These are phyloP conservation scores for Capronia epimyces DNA, from an alignment of 2,329 filamentous ascomycete genomes.

Conservation along the genomic window DNA sequence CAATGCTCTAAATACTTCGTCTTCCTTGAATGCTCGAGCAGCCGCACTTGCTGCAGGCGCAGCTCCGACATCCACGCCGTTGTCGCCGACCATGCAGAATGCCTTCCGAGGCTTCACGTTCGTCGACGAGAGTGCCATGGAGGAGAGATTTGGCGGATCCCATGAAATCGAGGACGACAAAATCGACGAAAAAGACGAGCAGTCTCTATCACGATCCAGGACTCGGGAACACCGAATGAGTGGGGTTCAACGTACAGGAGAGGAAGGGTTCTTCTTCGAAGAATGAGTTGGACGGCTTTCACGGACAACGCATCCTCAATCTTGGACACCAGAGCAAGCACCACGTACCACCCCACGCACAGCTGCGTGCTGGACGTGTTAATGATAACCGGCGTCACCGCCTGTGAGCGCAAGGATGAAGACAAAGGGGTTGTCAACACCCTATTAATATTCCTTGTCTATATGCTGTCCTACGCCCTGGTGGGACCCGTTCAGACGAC, in stretches of 20 bases:
- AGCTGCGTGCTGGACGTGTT: slow-evolving; percentile 6
- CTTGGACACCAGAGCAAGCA: neutral
- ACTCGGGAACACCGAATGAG: slow-evolving; percentile 39
- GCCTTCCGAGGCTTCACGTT: slow-evolving; percentile 99
- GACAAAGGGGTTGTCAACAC: neutral
- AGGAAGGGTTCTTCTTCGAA: slow-evolving; percentile 27
- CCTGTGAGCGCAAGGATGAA: neutral
- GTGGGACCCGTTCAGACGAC: neutral
- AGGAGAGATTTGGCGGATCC: slow-evolving; percentile 65
- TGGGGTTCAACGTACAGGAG: slow-evolving; percentile 38
- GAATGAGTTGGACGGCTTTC: slow-evolving; percentile 8
- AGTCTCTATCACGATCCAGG: slow-evolving; percentile 19
- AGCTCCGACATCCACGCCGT: slow-evolving; percentile 80
- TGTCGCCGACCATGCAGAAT: slow-evolving; percentile 92
- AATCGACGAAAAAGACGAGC: slow-evolving; percentile 24
- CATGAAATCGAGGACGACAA: slow-evolving; percentile 33
- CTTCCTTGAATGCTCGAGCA: slow-evolving; percentile 85
- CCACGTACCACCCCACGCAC: slow-evolving; percentile 1
- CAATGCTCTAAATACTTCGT: slow-evolving; percentile 79
- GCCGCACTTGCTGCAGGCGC: slow-evolving; percentile 74
- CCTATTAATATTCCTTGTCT: neutral
- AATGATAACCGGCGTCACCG: neutral
- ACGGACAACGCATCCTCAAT: neutral
- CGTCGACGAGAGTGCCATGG: slow-evolving; percentile 93
- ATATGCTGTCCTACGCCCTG: neutral